Evolutionary conservation across 2,329 filamentous ascomycete species (phyloP), one percentile per base, ranked within the genome.

Genomic region (Scolecobasidium constrictum): DNA sequence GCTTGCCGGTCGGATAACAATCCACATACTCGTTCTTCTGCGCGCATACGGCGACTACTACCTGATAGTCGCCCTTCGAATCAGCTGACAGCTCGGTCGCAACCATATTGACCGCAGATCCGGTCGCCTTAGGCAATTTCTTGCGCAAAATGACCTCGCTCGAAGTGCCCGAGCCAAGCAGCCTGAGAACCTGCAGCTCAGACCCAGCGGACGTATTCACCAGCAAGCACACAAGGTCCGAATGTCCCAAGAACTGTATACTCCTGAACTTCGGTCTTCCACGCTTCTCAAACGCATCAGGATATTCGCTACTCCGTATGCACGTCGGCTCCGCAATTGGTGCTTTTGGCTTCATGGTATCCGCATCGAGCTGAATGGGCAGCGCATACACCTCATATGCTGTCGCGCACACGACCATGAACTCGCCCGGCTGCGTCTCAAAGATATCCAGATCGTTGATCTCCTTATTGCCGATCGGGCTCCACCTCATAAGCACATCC

Each of bases 391-490:
- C 71, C 50, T 86, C 78, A 55, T 81, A 69, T 49, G 86, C 79
- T 52, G 83, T 79, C 60, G 83, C 88, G 61, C 86, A 95, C 3
- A 80, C 81, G 42, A 95, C 66, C 50, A 80, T 73, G 58, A 83
- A 92, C 31, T 73, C 66, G 26, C 75, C 69, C 13, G 75, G 67
- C 12, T 70, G 72, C 5, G 69, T 73, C 59, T 83, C 78, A 38
- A 75, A 61, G 36, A 87, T 69, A 56, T 88, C 84, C 40, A 87
- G 53, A 57, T 87, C 84, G 53, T 77, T 76, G 1, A 78, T 78
- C 53, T 81, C 76, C 47, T 69, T 65, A 22, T 64, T 65, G 40
- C 64, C 63, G 4, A 60, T 62, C 22, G 78, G 59, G 11, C 57
- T 57, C 42, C 80, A 72, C 17, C 72, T 60, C 49, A 70, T 63